These are phyloP conservation scores for Candida sp. DNA, from an alignment of 1,139 yeast species.

Conservation along the genomic window DNA sequence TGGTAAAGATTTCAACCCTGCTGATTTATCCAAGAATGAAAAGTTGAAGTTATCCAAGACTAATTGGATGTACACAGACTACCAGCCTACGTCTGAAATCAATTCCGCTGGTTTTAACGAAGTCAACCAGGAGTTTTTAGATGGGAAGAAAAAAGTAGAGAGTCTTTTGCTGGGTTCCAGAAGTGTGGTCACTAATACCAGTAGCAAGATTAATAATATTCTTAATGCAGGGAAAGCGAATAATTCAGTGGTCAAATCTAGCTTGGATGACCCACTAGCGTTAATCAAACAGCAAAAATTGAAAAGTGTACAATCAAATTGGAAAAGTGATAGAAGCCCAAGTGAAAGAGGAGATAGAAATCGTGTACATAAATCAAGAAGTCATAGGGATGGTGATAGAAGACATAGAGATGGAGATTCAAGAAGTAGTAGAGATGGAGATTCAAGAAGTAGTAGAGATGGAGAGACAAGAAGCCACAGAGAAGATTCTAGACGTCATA, in stretches of 20 bases:
- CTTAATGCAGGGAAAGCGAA: slow-evolving; percentile 12
- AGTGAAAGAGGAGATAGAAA: not conserved
- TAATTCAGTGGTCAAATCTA: slow-evolving; percentile 10
- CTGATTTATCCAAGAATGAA: slow-evolving; percentile 29
- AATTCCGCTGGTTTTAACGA: slow-evolving; percentile 31
- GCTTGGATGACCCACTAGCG: slow-evolving; percentile 55
- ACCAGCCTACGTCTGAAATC: slow-evolving; percentile 8
- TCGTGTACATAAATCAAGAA: not conserved
- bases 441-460: not conserved
- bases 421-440: not conserved
- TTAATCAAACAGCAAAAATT: slow-evolving; percentile 42
- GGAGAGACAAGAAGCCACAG: not conserved
- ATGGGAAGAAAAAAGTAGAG: slow-evolving; percentile 33
- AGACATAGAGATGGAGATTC: not conserved
- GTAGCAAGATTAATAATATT: slow-evolving; percentile 11
- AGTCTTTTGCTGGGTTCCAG: slow-evolving; percentile 23
- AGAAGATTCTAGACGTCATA: not conserved
- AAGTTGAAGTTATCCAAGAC: slow-evolving; percentile 50
- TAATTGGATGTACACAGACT: slow-evolving; percentile 85
- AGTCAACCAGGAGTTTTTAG: slow-evolving; percentile 31
- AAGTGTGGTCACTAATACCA: slow-evolving; percentile 10
- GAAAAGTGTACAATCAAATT: slow-evolving; percentile 7
- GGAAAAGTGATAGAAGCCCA: not conserved
- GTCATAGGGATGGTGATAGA: not conserved
- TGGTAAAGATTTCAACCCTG: slow-evolving; percentile 23